Evolutionary conservation across 2,329 filamentous ascomycete species (phyloP).

Genomic region (Purpureocillium takamizusanense): DNA sequence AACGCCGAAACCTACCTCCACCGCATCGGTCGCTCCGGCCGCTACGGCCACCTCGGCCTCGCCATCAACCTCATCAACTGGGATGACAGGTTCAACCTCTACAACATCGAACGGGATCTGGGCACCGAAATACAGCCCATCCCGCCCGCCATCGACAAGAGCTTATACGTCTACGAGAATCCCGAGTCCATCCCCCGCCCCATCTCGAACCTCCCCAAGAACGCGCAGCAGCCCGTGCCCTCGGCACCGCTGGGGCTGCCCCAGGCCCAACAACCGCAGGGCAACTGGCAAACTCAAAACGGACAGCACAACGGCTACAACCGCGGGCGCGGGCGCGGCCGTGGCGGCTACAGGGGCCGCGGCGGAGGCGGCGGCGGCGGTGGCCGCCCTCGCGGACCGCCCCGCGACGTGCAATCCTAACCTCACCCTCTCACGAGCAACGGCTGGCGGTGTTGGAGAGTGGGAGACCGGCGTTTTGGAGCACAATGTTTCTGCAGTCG

Average conservation of each 20-base stretch:
- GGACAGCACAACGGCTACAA: constrained; percentile 26
- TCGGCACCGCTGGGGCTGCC: constrained; percentile 9
- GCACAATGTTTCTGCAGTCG: constrained; percentile 10
- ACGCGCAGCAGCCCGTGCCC: constrained; percentile 21
- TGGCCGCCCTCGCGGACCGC: constrained; percentile 26
- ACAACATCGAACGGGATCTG: constrained; percentile 95
- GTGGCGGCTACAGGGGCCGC: constrained; percentile 28
- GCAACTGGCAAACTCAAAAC: constrained; percentile 33
- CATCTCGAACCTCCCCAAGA: constrained; percentile 38
- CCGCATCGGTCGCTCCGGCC: constrained; percentile 93
- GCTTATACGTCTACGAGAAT: constrained; percentile 94
- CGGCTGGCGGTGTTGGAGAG: constrained; percentile 13
- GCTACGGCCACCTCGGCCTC: constrained; percentile 92
- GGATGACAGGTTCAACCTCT: constrained; percentile 98
- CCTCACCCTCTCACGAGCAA: constrained; percentile 10
- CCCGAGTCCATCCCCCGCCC: constrained; percentile 91
- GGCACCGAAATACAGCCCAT: constrained; percentile 98
- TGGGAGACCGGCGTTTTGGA: constrained; percentile 3
- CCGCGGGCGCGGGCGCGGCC: constrained; percentile 26
- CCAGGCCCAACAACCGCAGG: constrained; percentile 20
- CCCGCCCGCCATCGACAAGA: constrained; percentile 89
- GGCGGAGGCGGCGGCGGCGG: constrained; percentile 22
- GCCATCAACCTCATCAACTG: constrained; percentile 99
- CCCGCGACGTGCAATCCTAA: constrained; percentile 26
- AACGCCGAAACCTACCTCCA: constrained; percentile 98